phyloP scores from a whole-genome alignment of 2,329 filamentous ascomycete genomes.

The Cercospora sojina region DNA sequence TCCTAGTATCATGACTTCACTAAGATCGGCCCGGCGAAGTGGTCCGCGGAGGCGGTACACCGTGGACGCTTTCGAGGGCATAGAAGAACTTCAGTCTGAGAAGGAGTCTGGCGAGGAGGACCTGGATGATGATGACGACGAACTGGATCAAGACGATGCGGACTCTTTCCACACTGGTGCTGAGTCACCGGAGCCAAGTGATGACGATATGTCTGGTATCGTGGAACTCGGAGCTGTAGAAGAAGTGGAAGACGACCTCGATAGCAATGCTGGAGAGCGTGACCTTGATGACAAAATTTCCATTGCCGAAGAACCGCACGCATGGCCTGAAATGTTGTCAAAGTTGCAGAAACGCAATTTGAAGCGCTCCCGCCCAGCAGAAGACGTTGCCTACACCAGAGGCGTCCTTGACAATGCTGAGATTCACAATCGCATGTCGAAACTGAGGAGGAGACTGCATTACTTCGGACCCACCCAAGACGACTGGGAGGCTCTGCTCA shows the following conservation, averaged over 20 bases:
- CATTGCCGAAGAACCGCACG: slow-evolving; percentile 23
- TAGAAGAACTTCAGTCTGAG: slow-evolving; percentile 31
- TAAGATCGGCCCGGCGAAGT: slow-evolving; percentile 27
- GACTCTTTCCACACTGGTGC: slow-evolving; percentile 40
- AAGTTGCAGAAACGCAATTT: slow-evolving; percentile 5
- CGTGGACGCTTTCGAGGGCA: slow-evolving; percentile 39
- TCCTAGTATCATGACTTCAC: slow-evolving; percentile 18
- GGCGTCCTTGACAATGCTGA: slow-evolving; percentile 29
- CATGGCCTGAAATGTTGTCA: background rate
- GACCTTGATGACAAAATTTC: slow-evolving; percentile 37
- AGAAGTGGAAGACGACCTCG: slow-evolving; percentile 33
- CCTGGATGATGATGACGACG: slow-evolving; percentile 21
- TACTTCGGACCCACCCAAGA: slow-evolving; percentile 53
- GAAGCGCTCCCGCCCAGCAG: background rate
- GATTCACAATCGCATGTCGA: slow-evolving; percentile 34
- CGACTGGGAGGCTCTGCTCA: slow-evolving; percentile 51
- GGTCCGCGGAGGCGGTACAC: slow-evolving; percentile 36
- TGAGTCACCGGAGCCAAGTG: slow-evolving; percentile 25
- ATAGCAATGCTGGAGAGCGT: slow-evolving; percentile 40
- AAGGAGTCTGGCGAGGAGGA: slow-evolving; percentile 13
- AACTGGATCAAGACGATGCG: slow-evolving; percentile 15
- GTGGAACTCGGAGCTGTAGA: slow-evolving; percentile 29
- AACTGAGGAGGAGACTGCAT: slow-evolving; percentile 48
- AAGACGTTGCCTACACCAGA: slow-evolving; percentile 25
- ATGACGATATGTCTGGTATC: slow-evolving; percentile 39